Evolutionary conservation across 1,284 basidiomycete genomes (phyloP), one percentile per base, ranked within the genome.

Genomic region (Puccinia triticina): DNA sequence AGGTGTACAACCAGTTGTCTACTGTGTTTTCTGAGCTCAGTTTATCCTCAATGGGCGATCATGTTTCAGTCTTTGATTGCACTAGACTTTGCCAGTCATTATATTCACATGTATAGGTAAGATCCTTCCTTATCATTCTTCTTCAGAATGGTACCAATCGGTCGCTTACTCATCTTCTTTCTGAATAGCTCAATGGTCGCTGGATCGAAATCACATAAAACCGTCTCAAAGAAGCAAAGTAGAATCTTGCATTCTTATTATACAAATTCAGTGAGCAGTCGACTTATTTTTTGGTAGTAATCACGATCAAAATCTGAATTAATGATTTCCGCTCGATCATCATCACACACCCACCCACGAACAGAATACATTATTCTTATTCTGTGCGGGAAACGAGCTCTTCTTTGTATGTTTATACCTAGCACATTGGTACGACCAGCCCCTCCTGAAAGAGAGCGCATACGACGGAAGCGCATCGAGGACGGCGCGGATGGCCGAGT

Each of bases 331-430:
- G 23, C 37, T 57, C 55, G 26, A 57, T 57, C 26, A 57, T 32
- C 29, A 64, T 37, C 69, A 53, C 40, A 46, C 18, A 50, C 29
- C 0, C 34, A 66, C 59, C 32, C 34, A 66, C 21, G 59, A 66
- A 61, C 3, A 82, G 83, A 85, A 90, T 83, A 94, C 92, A 3
- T 90, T 99, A 29, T 99, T 99, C 89, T 88, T 94, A 85, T 92
- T 98, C 87, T 99, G 97, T 87, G 94, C 94, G n/a, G 92, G 92
- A 82, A 99, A 99, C 89, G 97, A 99, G 88, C 88, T 96, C 82
- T 99, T 98, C 90, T 99, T 95, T 88, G 94, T 99, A 85, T 91
- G 93, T 67, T 90, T 99, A 57, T 99, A 99, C 89, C 91, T 99
- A n/a, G 80, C 80, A 66, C 80, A 75, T 67, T 82, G 80, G 82